Evolutionary conservation across 768 basidiomycete genomes (phyloP).

Genomic region (Serendipita sp.): DNA sequence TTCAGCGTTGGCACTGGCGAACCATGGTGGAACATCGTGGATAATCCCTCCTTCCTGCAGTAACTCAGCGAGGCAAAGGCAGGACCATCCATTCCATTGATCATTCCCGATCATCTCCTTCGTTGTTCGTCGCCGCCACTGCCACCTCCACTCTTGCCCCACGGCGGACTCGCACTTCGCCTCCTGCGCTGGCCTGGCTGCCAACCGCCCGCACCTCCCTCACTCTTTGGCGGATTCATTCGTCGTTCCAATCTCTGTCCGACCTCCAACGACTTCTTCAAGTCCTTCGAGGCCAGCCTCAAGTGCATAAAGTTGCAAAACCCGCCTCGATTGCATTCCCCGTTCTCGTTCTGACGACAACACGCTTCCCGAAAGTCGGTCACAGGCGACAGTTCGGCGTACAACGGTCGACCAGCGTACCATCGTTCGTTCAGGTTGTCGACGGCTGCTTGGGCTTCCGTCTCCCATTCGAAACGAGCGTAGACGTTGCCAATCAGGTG

Average conservation of each 20-base stretch:
- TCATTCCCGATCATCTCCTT: no score
- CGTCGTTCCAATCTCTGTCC: slow-evolving; percentile 77
- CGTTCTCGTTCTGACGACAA: slow-evolving; percentile 97
- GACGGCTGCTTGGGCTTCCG: slow-evolving; percentile 86
- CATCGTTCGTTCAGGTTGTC: slow-evolving; percentile 89
- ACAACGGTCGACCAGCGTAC: slow-evolving; percentile 94
- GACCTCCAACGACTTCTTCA: slow-evolving; percentile 60
- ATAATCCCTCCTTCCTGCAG: no score
- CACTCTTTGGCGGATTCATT: slow-evolving; percentile 47
- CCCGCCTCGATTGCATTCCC: slow-evolving; percentile 93
- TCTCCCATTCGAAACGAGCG: slow-evolving; percentile 97
- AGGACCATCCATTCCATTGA: no score
- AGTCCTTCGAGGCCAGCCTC: slow-evolving; percentile 68
- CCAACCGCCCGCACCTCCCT: slow-evolving; percentile 66
- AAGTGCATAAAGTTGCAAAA: slow-evolving; percentile 99
- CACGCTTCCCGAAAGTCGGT: slow-evolving; percentile 99
- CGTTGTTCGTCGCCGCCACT: no score
- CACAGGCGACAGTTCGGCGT: slow-evolving; percentile 94
- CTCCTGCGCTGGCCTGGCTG: slow-evolving; percentile 47
- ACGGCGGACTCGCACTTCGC: slow-evolving; percentile 55
- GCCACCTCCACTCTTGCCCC: background rate
- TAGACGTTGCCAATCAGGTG: slow-evolving; percentile 97
- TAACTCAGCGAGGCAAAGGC: no score
- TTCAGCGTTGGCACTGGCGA: no score
- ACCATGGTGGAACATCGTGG: no score